Base-by-base conservation (phyloP, 495 filamentous ascomycete species). In the Penicillium alfredii region DNA sequence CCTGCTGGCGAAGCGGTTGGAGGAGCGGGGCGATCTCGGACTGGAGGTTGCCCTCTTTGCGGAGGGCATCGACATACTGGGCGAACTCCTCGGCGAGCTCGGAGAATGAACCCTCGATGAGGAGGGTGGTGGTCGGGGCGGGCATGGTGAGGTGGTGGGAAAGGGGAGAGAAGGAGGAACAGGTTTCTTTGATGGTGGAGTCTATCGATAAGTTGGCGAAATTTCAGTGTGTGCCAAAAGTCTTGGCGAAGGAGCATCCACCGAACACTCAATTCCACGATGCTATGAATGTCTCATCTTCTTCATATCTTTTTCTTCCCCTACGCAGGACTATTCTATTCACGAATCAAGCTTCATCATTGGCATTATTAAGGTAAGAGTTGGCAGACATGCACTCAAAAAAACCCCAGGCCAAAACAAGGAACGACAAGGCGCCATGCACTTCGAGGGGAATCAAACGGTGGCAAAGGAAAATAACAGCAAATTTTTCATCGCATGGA, bases 31-130 rank as follows among this genome's bases (percentile, higher is more conserved):
- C 66, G 53, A 90, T 75, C 38, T 94, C 83, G 49, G 81, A 67
- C 52, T 76, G 69, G 36, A 81, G 57, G 51, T 66, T 73, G 44
- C 80, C 61, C 53, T 73, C 62, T 40, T 74, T 80, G 56, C 66
- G 72, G 35, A 82, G 65, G 29, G 68, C 69, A 56, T 84, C 84
- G 60, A 94, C 58, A 66, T 88, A 89, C 47, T 81, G 78, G 55
- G 87, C 85, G 63, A 94, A 82, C 65, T 96, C 88, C 53, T 86
- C 78, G 44, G 82, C 78, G 57, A 94, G 76, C 69, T 96, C 88
- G 51, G 82, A 77, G 62, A 94, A 94, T 44, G 68, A 74, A 55
- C 88, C 89, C 68, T 96, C 89, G 60, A 96, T 88, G 60, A 96
- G 85, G 62, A 90, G 73, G 55, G 72, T 76, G 45, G 61, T 73